phyloP scores from a whole-genome alignment of 106 monocot species.

The Allium fistulosum region DNA sequence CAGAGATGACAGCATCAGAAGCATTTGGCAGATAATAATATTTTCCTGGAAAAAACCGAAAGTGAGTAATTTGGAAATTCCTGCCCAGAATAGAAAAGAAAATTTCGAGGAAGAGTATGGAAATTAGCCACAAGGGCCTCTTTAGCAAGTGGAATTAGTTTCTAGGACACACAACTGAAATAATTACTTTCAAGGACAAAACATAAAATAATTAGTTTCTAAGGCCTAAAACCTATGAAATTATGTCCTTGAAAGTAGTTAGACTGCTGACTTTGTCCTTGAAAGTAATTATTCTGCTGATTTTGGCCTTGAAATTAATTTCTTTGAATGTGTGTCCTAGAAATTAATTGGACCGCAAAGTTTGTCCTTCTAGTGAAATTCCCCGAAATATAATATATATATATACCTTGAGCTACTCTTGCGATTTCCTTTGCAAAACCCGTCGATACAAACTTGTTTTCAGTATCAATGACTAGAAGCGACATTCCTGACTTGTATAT shows the following conservation, averaged over 20 bases:
- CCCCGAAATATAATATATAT: neutral
- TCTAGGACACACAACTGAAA: too few species aligned
- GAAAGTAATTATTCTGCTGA: too few species aligned
- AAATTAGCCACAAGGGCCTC: too few species aligned
- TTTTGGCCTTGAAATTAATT: too few species aligned
- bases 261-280: too few species aligned
- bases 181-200: too few species aligned
- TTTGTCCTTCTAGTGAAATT: neutral
- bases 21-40: constrained; percentile 99
- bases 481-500: constrained; percentile 98
- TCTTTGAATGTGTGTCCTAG: too few species aligned
- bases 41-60: constrained; percentile 51
- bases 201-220: too few species aligned
- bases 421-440: constrained; percentile 99
- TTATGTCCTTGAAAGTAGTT: too few species aligned
- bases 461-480: constrained; percentile 95
- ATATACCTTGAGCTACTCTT: constrained; percentile 91
- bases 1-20: constrained; percentile 96
- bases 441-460: constrained; percentile 99
- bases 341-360: too few species aligned
- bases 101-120: neutral
- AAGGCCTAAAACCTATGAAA: too few species aligned
- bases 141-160: too few species aligned
- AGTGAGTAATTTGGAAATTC: neutral
- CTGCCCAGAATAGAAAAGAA: neutral